These are phyloP conservation scores for Debaryomyces subglobosus DNA, from an alignment of 1,139 yeast genomes.

Conservation along the genomic window DNA sequence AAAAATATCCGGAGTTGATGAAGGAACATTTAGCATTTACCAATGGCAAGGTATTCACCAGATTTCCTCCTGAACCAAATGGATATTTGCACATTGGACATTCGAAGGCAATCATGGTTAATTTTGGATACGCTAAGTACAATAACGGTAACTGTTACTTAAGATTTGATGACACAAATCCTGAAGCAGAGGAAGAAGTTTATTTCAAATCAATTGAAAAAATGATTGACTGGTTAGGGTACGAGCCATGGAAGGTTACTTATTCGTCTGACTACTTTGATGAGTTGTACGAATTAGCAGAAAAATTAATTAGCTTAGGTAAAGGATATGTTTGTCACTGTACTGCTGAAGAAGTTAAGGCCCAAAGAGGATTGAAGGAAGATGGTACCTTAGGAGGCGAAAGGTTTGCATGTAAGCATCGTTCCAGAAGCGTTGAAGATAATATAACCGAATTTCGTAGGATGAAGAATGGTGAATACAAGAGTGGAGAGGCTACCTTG, in stretches of 20 bases:
- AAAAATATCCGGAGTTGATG: conserved; percentile 83
- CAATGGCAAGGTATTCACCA: conserved; percentile 80
- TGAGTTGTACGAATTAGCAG: conserved; percentile 83
- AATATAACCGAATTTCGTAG: conserved; percentile 79
- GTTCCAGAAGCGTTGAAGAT: conserved; percentile 70
- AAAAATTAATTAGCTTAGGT: conserved; percentile 66
- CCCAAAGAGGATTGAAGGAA: conserved; percentile 84
- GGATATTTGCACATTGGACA: conserved; percentile 98
- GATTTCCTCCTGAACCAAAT: conserved; percentile 99
- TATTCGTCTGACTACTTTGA: conserved; percentile 97
- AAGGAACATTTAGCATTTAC: conserved; percentile 76
- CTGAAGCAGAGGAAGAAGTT: conserved; percentile 96
- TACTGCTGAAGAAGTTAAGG: conserved; percentile 87
- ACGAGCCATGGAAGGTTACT: conserved; percentile 88
- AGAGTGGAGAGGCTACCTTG: conserved; percentile 89
- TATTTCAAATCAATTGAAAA: conserved; percentile 82
- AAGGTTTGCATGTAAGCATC: conserved; percentile 79
- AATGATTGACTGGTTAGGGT: conserved; percentile 92
- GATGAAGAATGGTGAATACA: conserved; percentile 88
- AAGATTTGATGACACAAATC: conserved; percentile 97
- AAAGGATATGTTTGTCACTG: conserved; percentile 93
- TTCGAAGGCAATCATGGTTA: conserved; percentile 95
- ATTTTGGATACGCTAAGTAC: conserved; percentile 90
- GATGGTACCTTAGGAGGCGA: conserved; percentile 95
- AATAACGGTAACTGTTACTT: conserved; percentile 86